Base-by-base conservation (phyloP, 345 rosid species). In the Orychophragmus violaceus region DNA sequence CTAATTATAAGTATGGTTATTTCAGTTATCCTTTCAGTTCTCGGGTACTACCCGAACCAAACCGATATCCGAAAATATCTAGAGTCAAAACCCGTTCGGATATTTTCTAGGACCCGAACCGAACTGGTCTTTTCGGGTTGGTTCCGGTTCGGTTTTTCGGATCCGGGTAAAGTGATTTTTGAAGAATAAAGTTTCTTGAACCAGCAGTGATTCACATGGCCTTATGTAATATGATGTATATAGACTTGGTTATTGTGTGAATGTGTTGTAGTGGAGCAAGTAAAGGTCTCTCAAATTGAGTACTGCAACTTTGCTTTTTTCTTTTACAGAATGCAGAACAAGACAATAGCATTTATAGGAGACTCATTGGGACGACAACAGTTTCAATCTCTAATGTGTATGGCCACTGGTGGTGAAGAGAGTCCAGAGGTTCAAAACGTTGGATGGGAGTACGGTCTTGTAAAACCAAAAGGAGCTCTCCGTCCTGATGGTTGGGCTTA, bases 401-500 rank as follows among this genome's bases (percentile, higher is more conserved):
- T 89, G 89, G 85, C 81, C 70, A 80, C 81, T 14, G 94, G 88
- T 14, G 94, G 89, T 21, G 71, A 76, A 79, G 74, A 73, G 36
- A 80, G 74, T 37, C 77, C 73, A 13, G 81, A 80, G 14, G 88
- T 89, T 41, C 75, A 85, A 82, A 82, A 87, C 55, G 81, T 80
- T 5, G 91, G 88, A 37, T 67, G 74, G 76, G 81, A 80, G 50
- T 87, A 82, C 14, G 90, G 88, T 50, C 86, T 87, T 1, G 77
- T 79, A 21, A 79, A 80, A 76, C 66, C 68, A 41, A 77, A 45
- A 50, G 81, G 84, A 76, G 80, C 84, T 33, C 48, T 68, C 52
- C 87, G 91, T 65, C 91, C 95, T 62, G 82, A 83, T 76, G 88
- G 87, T 23, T 85, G 85, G 86, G 95, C 82, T n/a, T 87, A 80